phyloP scores from a whole-genome alignment of 1,139 yeast genomes.

The Taphrina pruni region DNA sequence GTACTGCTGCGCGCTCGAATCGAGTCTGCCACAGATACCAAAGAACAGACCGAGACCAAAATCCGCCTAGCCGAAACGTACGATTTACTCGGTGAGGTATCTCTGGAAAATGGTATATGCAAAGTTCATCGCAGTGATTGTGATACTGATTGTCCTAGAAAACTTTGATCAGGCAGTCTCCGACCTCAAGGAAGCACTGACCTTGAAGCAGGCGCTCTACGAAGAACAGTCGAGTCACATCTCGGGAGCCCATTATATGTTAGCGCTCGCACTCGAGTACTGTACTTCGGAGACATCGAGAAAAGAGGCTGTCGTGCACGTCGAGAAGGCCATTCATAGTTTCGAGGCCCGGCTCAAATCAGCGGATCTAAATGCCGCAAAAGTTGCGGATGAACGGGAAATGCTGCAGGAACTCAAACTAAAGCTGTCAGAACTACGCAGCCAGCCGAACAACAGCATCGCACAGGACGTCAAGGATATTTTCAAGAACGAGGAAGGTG shows the following conservation, averaged over 20 bases:
- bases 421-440: conserved; percentile 40
- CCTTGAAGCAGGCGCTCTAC: conserved; percentile 63
- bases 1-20: conserved; percentile 62
- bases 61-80: conserved; percentile 74
- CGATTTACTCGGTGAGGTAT: conserved; percentile 85
- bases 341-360: conserved; percentile 59
- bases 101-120: conserved; percentile 64
- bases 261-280: conserved; percentile 80
- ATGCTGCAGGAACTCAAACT: conserved; percentile 29
- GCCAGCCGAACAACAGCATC: conserved; percentile 37
- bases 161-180: conserved; percentile 76
- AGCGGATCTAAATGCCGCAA: conserved; percentile 60
- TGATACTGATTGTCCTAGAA: conserved; percentile 50
- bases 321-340: conserved; percentile 66
- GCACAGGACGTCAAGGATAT: conserved; percentile 44
- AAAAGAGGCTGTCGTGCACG: conserved; percentile 62
- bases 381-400: conserved; percentile 58
- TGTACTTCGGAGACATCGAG: conserved; percentile 61
- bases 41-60: conserved; percentile 48
- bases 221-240: conserved; percentile 59
- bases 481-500: conserved; percentile 48
- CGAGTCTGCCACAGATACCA: conserved; percentile 47
- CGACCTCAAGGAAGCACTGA: conserved; percentile 66
- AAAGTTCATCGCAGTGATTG: neutral
- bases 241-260: conserved; percentile 81